Evolutionary conservation across 2,329 filamentous ascomycete species (phyloP).

Genomic region (Colletotrichum musae): DNA sequence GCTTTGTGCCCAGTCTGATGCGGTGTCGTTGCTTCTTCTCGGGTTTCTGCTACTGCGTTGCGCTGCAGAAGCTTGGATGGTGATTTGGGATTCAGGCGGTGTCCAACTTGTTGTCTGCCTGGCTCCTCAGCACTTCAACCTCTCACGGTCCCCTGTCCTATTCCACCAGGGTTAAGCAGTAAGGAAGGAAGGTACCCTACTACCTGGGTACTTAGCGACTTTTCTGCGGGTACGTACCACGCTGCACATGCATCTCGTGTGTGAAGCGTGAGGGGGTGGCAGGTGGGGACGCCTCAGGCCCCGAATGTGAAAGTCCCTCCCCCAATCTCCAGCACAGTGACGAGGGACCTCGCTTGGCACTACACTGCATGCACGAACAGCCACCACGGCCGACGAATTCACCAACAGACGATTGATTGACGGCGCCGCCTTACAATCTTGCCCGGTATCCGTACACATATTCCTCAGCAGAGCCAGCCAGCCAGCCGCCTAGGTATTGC

Average conservation of each 20-base stretch:
- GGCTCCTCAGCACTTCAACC: slow-evolving; percentile 3
- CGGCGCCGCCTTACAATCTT: neutral
- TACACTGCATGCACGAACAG: slow-evolving; percentile 20
- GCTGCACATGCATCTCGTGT: slow-evolving; percentile 26
- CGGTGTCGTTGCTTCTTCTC: slow-evolving; percentile 5
- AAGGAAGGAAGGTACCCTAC: neutral
- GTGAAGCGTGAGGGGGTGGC: slow-evolving; percentile 1
- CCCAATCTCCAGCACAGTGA: slow-evolving; percentile 22
- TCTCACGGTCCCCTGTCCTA: neutral
- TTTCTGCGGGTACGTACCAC: neutral
- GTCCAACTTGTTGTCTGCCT: neutral
- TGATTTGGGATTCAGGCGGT: slow-evolving; percentile 1
- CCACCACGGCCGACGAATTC: neutral
- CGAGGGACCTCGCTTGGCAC: slow-evolving; percentile 20
- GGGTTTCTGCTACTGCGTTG: neutral
- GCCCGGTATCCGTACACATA: too few relatives aligned
- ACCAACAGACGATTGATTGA: neutral
- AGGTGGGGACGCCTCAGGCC: slow-evolving; percentile 30
- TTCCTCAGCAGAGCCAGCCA: too few relatives aligned
- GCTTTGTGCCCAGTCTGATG: neutral
- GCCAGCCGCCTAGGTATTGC: neutral
- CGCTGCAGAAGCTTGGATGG: slow-evolving; percentile 28
- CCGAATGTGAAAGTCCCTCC: neutral
- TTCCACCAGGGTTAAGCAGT: neutral
- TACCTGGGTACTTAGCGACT: neutral